These are phyloP conservation scores for Austropuccinia psidii DNA, from an alignment of 1,284 basidiomycete genomes.

Conservation along the genomic window DNA sequence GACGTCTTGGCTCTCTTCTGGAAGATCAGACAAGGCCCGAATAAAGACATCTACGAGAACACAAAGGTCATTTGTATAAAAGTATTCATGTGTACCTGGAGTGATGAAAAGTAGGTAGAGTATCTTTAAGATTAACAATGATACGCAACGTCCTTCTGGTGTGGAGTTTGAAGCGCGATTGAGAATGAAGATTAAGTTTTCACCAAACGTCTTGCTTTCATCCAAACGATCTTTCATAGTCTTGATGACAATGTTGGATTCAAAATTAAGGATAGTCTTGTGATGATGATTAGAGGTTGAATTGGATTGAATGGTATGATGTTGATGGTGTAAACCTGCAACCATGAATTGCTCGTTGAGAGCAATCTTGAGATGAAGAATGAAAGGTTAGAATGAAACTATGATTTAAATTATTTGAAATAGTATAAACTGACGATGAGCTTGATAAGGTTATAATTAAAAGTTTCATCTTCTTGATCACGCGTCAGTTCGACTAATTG, in stretches of 20 bases:
- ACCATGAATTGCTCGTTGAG: conserved; percentile 99
- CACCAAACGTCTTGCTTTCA: conserved; percentile 86
- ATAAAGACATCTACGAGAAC: conserved; percentile 96
- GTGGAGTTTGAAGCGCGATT: conserved; percentile 71
- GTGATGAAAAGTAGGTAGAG: conserved; percentile 93
- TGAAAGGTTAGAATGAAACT: neutral
- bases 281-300: neutral
- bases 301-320: conserved; percentile 5
- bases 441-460: conserved; percentile 90
- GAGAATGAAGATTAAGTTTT: conserved; percentile 98
- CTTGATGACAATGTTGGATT: conserved; percentile 67
- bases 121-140: conserved; percentile 86
- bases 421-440: conserved; percentile 58
- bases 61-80: conserved; percentile 94
- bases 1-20: conserved; percentile 87
- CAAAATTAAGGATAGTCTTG: neutral
- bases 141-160: conserved; percentile 86
- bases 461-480: conserved; percentile 74
- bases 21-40: conserved; percentile 78
- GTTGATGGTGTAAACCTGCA: conserved; percentile 48
- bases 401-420: neutral
- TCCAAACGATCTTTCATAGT: conserved; percentile 74
- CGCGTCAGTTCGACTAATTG: conserved; percentile 89
- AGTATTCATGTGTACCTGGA: conserved; percentile 84
- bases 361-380: conserved; percentile 49